Evolutionary conservation across 2,329 filamentous ascomycete species (phyloP).

Genomic region (Aspergillus transmontanensis): DNA sequence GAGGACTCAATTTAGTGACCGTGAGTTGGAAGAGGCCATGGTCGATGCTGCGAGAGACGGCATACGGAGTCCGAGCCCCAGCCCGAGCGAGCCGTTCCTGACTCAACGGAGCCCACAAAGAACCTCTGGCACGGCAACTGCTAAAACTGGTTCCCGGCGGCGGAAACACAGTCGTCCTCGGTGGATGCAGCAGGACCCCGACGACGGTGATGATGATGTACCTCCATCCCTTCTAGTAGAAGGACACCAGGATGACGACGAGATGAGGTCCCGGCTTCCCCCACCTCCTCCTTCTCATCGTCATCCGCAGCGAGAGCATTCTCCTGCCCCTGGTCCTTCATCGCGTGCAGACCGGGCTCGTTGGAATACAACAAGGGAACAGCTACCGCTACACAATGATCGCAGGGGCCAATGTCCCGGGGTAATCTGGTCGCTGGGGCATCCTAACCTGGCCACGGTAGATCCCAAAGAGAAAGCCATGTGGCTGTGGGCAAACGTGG

Average conservation of each 20-base stretch:
- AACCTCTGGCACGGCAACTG: constrained; percentile 14
- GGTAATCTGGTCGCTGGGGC: constrained; percentile 30
- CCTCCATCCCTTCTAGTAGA: constrained; percentile 65
- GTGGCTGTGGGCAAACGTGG: constrained; percentile 91
- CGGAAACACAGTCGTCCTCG: constrained; percentile 33
- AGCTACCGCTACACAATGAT: constrained; percentile 39
- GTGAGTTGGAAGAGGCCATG: constrained; percentile 59
- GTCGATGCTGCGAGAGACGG: constrained; percentile 55
- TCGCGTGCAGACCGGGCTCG: constrained; percentile 48
- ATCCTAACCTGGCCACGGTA: constrained; percentile 44
- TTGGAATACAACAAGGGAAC: constrained; percentile 53
- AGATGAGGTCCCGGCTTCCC: constrained; percentile 42
- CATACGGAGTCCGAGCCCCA: constrained; percentile 41
- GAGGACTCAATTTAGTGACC: constrained; percentile 55
- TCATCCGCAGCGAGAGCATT: constrained; percentile 23
- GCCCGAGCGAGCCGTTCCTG: constrained; percentile 45
- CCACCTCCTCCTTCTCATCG: constrained; percentile 34
- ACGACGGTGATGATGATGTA: constrained; percentile 64
- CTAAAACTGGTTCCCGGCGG: constrained; percentile 24
- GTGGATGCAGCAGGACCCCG: constrained; percentile 42
- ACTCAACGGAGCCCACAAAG: constrained; percentile 32
- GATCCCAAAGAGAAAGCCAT: constrained; percentile 76
- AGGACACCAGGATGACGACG: constrained; percentile 45
- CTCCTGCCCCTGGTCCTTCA: constrained; percentile 43
- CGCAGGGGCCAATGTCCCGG: constrained; percentile 22